Base-by-base conservation (phyloP, 331 rosid species). In the Cydonia oblonga region DNA sequence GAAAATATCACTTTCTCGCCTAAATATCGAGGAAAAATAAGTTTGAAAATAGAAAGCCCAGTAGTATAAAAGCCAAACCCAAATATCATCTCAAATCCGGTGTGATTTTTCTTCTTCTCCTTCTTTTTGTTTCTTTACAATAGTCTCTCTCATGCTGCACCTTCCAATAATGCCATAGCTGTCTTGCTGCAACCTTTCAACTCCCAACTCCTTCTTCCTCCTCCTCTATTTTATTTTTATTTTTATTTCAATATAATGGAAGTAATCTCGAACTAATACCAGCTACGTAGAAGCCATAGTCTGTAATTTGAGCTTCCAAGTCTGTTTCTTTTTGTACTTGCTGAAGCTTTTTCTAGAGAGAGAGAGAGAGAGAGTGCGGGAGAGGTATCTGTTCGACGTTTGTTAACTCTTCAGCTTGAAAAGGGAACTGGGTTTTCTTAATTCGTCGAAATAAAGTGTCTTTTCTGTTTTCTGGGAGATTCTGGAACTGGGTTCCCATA, bases 381-480 rank as follows among this genome's bases (percentile, higher is more conserved):
- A 53, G 68, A 19, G 68, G 69, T 80, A n/a, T 26, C 67, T 58
- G 66, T 75, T 71, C 29, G 67, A 28, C 73, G 52, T 62, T 53
- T 64, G 3, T 64, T 26, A 60, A 42, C 46, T 70, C 59, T 52
- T 53, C 35, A 22, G 68, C 75, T 51, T 58, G n/a, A 73, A 44
- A 60, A 32, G 54, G 75, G 40, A 33, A 22, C 77, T 80, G 54
- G 81, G 78, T 29, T 77, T 80, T 49, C 86, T 76, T 26, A 87
- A 88, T 85, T 87, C 61, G 84, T 84, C 90, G 83, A 87, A 6
- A 80, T 82, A 74, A 82, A 60, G 67, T 33, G 38, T 38, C 15
- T 75, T 38, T 9, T 38, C 68, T 35, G 29, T 51, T 24, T 69
- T 40, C 12, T 24, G 32, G 71, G 75, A 80, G 88, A 81, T 83